A percentile compares a stretch with the other conserved stretches of the same genome.
These are phyloP conservation scores for Prunus campanulata DNA, from an alignment of 306 rosid species.

Conservation along the genomic window DNA sequence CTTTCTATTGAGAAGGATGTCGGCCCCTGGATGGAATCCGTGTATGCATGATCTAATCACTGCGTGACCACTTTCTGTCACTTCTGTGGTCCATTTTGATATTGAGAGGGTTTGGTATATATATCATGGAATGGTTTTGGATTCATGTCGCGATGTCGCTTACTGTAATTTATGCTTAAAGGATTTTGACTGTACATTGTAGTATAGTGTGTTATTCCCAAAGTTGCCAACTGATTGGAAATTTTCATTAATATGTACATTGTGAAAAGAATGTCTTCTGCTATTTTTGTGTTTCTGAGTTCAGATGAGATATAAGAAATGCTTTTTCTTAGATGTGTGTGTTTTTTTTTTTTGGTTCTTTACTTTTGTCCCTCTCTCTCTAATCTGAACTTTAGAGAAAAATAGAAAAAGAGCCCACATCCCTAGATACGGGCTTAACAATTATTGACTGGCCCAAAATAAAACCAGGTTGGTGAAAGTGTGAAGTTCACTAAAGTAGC, in stretches of 20 bases:
- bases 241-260: not conserved
- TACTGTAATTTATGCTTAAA: not conserved
- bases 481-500: not conserved
- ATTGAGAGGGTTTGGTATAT: not conserved
- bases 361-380: not conserved
- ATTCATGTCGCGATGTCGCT: not conserved
- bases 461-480: not conserved
- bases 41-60: not conserved
- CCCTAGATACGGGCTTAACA: not conserved
- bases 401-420: not conserved
- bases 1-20: not conserved
- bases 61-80: not conserved
- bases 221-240: not conserved
- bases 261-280: not conserved
- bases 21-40: not conserved
- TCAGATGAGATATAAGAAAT: not conserved
- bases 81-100: not conserved
- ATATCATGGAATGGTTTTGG: not conserved
- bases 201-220: not conserved
- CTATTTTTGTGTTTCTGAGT: not conserved
- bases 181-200: not conserved
- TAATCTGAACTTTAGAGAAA: not conserved
- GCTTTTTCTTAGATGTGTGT: too few relatives aligned
- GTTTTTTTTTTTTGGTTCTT: too few relatives aligned
- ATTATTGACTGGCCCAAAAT: not conserved